These are phyloP conservation scores for Fusarium tricinctum DNA, from an alignment of 2,329 filamentous ascomycete genomes.

Conservation along the genomic window DNA sequence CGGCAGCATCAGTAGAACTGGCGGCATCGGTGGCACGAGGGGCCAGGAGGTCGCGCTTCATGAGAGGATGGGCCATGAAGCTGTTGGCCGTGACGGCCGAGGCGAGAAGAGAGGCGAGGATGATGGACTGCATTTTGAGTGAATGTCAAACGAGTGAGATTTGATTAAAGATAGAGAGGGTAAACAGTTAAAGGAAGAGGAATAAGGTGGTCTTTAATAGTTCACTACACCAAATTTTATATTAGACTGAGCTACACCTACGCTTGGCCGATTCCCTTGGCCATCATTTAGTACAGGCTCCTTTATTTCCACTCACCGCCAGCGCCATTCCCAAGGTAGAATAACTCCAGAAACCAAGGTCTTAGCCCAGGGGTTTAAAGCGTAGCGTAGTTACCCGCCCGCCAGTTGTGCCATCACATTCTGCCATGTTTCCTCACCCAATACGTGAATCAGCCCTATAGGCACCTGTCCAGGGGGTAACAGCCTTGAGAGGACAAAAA, in stretches of 20 bases:
- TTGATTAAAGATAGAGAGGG: neutral
- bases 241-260: neutral
- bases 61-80: constrained; percentile 50
- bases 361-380: neutral
- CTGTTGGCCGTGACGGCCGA: constrained; percentile 47
- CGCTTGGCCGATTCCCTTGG: neutral
- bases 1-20: neutral
- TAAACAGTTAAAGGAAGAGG: neutral
- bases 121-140: constrained; percentile 50
- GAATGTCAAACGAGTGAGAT: constrained; percentile 8
- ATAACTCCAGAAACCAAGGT: neutral
- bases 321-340: constrained; percentile 27
- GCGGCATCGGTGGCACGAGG: constrained; percentile 47
- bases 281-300: neutral
- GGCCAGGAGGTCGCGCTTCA: constrained; percentile 46
- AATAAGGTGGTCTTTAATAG: constrained; percentile 15
- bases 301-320: constrained; percentile 40
- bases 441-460: neutral
- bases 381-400: too few species aligned
- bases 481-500: neutral
- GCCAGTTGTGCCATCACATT: neutral
- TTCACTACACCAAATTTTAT: neutral
- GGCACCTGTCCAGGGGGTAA: neutral
- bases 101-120: constrained; percentile 48
- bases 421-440: neutral